A percentile compares a stretch with the other conserved stretches of the same genome.
These are phyloP conservation scores for Lagerstroemia speciosa DNA, from an alignment of 345 rosid genomes.

Conservation along the genomic window DNA sequence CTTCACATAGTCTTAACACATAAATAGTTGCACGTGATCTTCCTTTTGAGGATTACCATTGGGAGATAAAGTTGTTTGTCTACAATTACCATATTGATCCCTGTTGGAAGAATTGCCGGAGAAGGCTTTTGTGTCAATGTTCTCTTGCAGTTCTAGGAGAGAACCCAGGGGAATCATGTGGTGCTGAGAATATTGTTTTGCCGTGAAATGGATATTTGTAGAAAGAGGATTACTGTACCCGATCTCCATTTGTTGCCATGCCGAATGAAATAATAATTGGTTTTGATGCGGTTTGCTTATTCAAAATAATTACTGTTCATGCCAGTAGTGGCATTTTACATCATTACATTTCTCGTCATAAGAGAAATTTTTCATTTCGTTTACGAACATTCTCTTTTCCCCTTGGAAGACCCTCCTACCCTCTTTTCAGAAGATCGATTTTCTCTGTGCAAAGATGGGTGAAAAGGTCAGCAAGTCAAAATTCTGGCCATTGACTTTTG, in stretches of 20 bases:
- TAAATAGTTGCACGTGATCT: background rate
- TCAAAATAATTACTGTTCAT: no score
- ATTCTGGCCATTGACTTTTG: no score
- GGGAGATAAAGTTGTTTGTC: background rate
- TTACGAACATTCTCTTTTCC: no score
- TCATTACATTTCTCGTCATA: no score
- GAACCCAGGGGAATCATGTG: background rate
- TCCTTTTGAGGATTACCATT: background rate
- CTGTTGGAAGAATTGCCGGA: background rate
- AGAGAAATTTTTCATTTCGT: no score
- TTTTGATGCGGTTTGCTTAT: background rate
- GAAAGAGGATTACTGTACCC: background rate
- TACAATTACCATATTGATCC: background rate
- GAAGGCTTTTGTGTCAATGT: background rate
- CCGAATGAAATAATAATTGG: background rate
- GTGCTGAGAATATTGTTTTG: background rate
- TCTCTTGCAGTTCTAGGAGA: background rate
- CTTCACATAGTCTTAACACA: slow-evolving; percentile 33
- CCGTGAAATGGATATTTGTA: background rate
- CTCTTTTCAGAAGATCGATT: no score
- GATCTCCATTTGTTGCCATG: background rate
- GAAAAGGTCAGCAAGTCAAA: no score
- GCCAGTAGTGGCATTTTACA: background rate
- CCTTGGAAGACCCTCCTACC: no score
- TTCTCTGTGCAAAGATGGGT: no score